Evolutionary conservation across 345 rosid genomes (phyloP), one percentile per base, ranked within the genome.

Genomic region (Pistacia vera): DNA sequence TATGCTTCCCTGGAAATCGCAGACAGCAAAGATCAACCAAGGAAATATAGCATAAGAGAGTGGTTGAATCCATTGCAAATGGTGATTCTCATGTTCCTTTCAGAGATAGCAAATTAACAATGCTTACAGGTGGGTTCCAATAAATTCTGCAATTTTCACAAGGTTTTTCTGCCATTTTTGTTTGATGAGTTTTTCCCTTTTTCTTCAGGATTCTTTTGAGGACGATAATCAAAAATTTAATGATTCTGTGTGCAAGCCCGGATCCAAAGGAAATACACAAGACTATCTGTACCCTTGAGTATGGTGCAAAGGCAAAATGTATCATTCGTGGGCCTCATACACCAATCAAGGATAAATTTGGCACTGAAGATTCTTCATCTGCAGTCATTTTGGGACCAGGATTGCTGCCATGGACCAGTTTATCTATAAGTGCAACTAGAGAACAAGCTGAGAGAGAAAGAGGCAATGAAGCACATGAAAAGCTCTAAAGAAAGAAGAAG

Each of bases 21-120:
- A 96, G 99, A 96, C 98, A 57, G 99, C 86, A 70, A 96, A 92
- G 86, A 96, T 96, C 72, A 96, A 96, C 79, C 99, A 93, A 81
- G 99, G 99, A 11, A 96, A 96, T 78, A 90, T 86, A 73, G 98
- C 99, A 49, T 73, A 96, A 92, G 81, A 90, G 99, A 83, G 99
- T 96, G 13, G 99, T 96, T 17, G 99, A 96, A 67, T 96, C 99
- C 16, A 96, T 96, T 73, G 98, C 99, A 59, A 96, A 96, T 87
- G 98, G 98, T 62, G 99, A 93, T 82, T 92, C 99, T 59, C 99
- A 96, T 51, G 99, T 96, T 16, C 99, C 99, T 62, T 96, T 96
- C 70, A 90, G 99, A 82, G 99, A 96, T 80, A 96, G 99, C 85
- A 96, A 93, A 78, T 79, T 96, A 71, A 96, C 99, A 0, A 93